Evolutionary conservation across 352 stramenopile genomes (phyloP).

Genomic region (Thraustochytrium striatum): DNA sequence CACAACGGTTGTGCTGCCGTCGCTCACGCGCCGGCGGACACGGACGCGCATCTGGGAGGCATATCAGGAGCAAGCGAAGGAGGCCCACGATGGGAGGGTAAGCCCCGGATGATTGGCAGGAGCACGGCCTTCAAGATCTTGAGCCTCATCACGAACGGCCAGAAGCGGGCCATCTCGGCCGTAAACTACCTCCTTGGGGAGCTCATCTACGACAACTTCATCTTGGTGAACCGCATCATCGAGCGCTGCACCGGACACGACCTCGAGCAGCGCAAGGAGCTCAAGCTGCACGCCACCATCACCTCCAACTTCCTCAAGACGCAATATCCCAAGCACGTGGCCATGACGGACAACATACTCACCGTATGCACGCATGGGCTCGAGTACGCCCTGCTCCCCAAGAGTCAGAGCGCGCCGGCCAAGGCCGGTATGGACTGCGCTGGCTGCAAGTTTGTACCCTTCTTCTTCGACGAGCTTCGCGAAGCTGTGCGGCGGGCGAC

Average conservation of each 20-base stretch:
- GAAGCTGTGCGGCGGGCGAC: background rate
- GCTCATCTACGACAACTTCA: constrained; percentile 7
- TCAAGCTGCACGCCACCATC: background rate
- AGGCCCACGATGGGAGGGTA: background rate
- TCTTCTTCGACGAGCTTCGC: background rate
- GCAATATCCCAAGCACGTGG: background rate
- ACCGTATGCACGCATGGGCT: background rate
- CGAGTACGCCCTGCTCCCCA: background rate
- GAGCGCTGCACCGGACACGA: background rate
- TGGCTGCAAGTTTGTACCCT: background rate
- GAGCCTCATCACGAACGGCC: background rate
- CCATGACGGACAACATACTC: background rate
- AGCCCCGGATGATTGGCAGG: background rate
- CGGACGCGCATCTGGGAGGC: background rate
- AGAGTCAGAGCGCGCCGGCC: background rate
- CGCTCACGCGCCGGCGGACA: background rate
- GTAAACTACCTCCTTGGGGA: constrained; percentile 2
- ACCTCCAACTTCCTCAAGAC: constrained; percentile 10
- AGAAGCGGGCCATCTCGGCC: background rate
- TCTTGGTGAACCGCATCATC: background rate
- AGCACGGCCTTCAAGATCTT: background rate
- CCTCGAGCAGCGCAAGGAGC: background rate
- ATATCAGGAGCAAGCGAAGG: background rate
- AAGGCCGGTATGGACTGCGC: background rate
- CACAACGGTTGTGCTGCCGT: background rate